These are phyloP conservation scores for Durotheca rogersii DNA, from an alignment of 495 filamentous ascomycete genomes.

Conservation along the genomic window DNA sequence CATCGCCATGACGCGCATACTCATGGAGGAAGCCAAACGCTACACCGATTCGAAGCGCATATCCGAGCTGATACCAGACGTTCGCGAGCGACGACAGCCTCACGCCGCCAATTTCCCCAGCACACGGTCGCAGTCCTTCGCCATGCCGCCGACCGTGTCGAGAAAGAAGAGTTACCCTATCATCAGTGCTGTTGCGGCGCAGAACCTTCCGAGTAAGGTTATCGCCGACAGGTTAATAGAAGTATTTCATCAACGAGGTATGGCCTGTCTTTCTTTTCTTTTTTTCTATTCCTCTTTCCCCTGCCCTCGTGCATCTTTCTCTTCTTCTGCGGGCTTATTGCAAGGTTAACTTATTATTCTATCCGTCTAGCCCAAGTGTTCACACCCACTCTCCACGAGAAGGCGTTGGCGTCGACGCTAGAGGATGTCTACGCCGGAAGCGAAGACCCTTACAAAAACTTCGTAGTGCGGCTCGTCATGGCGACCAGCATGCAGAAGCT, in stretches of 20 bases:
- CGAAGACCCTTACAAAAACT: slow-evolving; percentile 76
- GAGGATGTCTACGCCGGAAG: slow-evolving; percentile 77
- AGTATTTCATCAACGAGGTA: slow-evolving; percentile 79
- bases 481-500: slow-evolving; percentile 91
- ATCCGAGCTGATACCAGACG: slow-evolving; percentile 79
- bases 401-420: slow-evolving; percentile 69
- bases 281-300: too few species aligned
- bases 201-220: slow-evolving; percentile 62
- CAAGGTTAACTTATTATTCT: slow-evolving; percentile 15
- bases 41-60: slow-evolving; percentile 82
- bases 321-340: background rate
- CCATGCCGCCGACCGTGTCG: slow-evolving; percentile 39
- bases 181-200: slow-evolving; percentile 71
- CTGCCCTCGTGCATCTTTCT: slow-evolving; percentile 1
- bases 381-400: slow-evolving; percentile 82
- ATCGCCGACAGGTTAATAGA: slow-evolving; percentile 73
- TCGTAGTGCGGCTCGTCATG: slow-evolving; percentile 82
- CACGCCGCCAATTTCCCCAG: slow-evolving; percentile 17
- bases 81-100: slow-evolving; percentile 38
- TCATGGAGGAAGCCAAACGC: slow-evolving; percentile 92
- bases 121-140: slow-evolving; percentile 38
- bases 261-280: too few species aligned
- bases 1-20: slow-evolving; percentile 86
- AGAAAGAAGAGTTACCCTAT: slow-evolving; percentile 67
- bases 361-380: slow-evolving; percentile 80